Evolutionary conservation across 352 stramenopile genomes (phyloP), one percentile per base, ranked within the genome.

Genomic region (Pythium pyrilobum): DNA sequence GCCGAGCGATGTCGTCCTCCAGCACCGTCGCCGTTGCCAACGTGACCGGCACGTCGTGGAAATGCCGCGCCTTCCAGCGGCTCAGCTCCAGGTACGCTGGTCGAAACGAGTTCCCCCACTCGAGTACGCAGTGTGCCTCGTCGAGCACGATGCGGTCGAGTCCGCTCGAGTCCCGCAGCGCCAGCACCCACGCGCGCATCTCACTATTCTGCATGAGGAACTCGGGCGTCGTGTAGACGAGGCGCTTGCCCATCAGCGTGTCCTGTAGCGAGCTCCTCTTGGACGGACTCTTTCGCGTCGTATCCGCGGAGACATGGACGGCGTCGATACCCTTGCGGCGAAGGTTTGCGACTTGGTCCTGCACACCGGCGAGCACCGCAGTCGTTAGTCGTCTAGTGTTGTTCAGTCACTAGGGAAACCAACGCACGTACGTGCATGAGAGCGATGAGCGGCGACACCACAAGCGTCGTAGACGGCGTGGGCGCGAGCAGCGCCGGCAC

Each of bases 181-280:
- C 23, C 8, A 29, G 42, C 25, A 87, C 40, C 77, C 71, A 91
- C 15, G 38, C 32, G 16, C 34, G 62, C 72, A 87, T 89, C 57
- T 79, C 66, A 1, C 29, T 39, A 47, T 93, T 93, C 45, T 81
- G 66, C 25, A 81, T 64, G 10, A 93, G 52, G 46, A 87, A 89
- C 69, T 93, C 82, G 4, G 82, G 82, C 15, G 82, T 93, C 57
- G 81, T 87, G 64, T 93, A 93, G 32, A 93, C 62, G 13, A 93
- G 65, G 20, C 58, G 64, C 48, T 73, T 64, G n/a, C 66, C 59
- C 33, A n/a, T 18, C 25, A 89, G 56, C 31, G 77, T 47, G 25
- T 79, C 61, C 4, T n/a, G 45, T 9, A 86, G 58, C 16, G 74
- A 51, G 0, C 16, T 12, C 11, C 50, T 38, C 0, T 52, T 38